phyloP scores from a whole-genome alignment of 139 green algal species.

The Picochlorum costavermella region DNA sequence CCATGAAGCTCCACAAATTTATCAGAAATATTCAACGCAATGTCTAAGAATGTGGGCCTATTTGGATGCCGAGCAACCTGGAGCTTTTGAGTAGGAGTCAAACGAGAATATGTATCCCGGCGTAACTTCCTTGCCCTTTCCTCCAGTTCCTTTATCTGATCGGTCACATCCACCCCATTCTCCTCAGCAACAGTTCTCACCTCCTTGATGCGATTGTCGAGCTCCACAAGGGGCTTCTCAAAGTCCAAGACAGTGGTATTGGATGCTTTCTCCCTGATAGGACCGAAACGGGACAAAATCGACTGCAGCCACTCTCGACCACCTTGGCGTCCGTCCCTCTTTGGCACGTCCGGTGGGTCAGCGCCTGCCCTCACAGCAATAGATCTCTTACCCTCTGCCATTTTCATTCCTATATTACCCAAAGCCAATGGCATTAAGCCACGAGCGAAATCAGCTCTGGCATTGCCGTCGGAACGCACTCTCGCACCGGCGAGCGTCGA shows the following conservation, averaged over 20 bases:
- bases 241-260: slow-evolving; percentile 80
- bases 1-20: slow-evolving; percentile 96
- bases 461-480: neutral
- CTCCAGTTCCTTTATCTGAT: slow-evolving; percentile 78
- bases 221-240: slow-evolving; percentile 91
- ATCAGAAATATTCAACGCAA: slow-evolving; percentile 94
- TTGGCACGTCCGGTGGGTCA: slow-evolving; percentile 37
- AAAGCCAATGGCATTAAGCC: neutral
- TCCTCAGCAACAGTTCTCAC: slow-evolving; percentile 85
- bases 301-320: slow-evolving; percentile 43
- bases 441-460: neutral
- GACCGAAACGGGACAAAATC: slow-evolving; percentile 51
- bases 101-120: slow-evolving; percentile 82
- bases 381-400: neutral
- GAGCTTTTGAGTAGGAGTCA: slow-evolving; percentile 86
- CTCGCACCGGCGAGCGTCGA: neutral
- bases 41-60: slow-evolving; percentile 90
- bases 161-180: slow-evolving; percentile 83
- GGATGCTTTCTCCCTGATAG: slow-evolving; percentile 55
- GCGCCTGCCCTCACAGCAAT: neutral
- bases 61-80: slow-evolving; percentile 93
- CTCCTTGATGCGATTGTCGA: slow-evolving; percentile 96
- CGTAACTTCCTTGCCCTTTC: slow-evolving; percentile 73
- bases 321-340: slow-evolving; percentile 18
- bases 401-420: slow-evolving; percentile 2